A percentile compares a stretch with the other conserved stretches of the same genome.
These are phyloP conservation scores for Amylocystis lapponica DNA, from an alignment of 768 basidiomycete species.

Conservation along the genomic window DNA sequence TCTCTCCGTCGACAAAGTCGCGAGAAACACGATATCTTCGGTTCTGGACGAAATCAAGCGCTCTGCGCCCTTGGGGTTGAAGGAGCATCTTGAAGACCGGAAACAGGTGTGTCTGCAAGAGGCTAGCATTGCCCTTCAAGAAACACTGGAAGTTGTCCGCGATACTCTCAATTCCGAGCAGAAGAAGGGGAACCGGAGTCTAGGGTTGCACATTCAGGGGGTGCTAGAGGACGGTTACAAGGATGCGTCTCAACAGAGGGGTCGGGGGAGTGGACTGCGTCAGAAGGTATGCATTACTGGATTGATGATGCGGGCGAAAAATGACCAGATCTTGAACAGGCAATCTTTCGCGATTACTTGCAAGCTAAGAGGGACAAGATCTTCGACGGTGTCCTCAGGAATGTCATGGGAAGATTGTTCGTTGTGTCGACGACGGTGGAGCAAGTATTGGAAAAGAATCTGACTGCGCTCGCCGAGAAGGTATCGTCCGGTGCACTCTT, in stretches of 20 bases:
- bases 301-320: too few relatives aligned
- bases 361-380: too few relatives aligned
- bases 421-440: too few relatives aligned
- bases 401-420: too few relatives aligned
- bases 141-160: slow-evolving; percentile 41
- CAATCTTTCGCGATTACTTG: too few relatives aligned
- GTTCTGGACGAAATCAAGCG: slow-evolving; percentile 48
- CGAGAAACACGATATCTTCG: slow-evolving; percentile 32
- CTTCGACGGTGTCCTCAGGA: too few relatives aligned
- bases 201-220: slow-evolving; percentile 50
- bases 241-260: slow-evolving; percentile 47
- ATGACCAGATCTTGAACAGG: too few relatives aligned
- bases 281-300: slow-evolving; percentile 42
- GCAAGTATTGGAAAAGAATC: too few relatives aligned
- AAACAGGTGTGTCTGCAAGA: slow-evolving; percentile 48
- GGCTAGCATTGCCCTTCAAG: slow-evolving; percentile 41
- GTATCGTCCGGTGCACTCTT: too few relatives aligned
- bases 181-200: slow-evolving; percentile 52
- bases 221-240: slow-evolving; percentile 48
- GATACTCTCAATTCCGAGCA: slow-evolving; percentile 48
- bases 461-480: too few relatives aligned
- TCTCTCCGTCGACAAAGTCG: slow-evolving; percentile 36
- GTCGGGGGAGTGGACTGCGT: slow-evolving; percentile 49
- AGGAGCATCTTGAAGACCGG: slow-evolving; percentile 46
- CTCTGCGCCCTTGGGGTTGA: slow-evolving; percentile 44